phyloP scores from a whole-genome alignment of 495 filamentous ascomycete species.

The Xylaria castorea region DNA sequence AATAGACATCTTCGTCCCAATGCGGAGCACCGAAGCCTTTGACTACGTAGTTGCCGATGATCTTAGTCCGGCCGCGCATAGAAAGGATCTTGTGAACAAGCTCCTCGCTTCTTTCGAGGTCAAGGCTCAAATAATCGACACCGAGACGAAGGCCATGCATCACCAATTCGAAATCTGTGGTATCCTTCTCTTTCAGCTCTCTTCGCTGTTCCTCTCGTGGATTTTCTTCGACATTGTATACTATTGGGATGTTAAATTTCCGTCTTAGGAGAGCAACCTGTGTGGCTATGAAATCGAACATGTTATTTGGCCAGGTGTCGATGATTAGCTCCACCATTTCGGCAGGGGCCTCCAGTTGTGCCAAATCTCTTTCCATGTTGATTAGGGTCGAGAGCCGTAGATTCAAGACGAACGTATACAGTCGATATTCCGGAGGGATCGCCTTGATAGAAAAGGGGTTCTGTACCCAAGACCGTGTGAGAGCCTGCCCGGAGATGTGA shows the following conservation, averaged over 20 bases:
- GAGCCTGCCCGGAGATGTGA: slow-evolving; percentile 64
- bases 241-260: slow-evolving; percentile 70
- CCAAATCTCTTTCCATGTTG: slow-evolving; percentile 60
- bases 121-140: slow-evolving; percentile 75
- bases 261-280: slow-evolving; percentile 67
- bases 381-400: slow-evolving; percentile 68
- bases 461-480: slow-evolving; percentile 64
- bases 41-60: slow-evolving; percentile 72
- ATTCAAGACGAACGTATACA: slow-evolving; percentile 70
- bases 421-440: slow-evolving; percentile 68
- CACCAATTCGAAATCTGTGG: slow-evolving; percentile 65
- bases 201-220: slow-evolving; percentile 54
- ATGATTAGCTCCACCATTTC: slow-evolving; percentile 78
- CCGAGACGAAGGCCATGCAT: slow-evolving; percentile 74
- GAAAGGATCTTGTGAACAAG: slow-evolving; percentile 60
- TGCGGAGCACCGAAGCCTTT: slow-evolving; percentile 55
- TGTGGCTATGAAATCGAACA: slow-evolving; percentile 59
- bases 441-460: slow-evolving; percentile 75
- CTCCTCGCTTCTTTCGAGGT: slow-evolving; percentile 63
- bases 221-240: slow-evolving; percentile 67
- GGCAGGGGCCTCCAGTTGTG: slow-evolving; percentile 69
- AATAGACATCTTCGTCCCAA: slow-evolving; percentile 68
- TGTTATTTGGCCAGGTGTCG: slow-evolving; percentile 63
- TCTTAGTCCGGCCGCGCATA: slow-evolving; percentile 69
- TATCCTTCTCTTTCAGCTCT: slow-evolving; percentile 46